Percentiles rank a stretch among this genome's conserved stretches.
These are phyloP conservation scores for Aegilops longissima DNA, from an alignment of 176 grass and related monocot species.

Conservation along the genomic window DNA sequence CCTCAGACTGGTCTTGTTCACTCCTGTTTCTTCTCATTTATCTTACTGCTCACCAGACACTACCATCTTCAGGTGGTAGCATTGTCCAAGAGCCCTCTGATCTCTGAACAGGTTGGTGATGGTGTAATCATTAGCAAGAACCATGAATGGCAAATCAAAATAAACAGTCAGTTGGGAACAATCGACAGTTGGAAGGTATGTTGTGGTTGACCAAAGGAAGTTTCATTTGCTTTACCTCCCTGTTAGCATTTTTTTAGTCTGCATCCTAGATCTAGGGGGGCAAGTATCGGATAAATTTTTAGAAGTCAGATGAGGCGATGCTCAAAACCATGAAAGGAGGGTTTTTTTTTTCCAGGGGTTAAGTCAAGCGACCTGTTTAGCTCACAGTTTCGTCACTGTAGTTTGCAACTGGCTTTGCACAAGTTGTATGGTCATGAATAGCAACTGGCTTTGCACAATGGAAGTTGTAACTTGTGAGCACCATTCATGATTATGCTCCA, in stretches of 20 bases:
- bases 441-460: no score
- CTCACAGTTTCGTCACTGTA: background rate
- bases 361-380: background rate
- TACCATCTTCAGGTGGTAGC: constrained; percentile 56
- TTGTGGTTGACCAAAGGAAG: background rate
- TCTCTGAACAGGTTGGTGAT: constrained; percentile 50
- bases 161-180: constrained; percentile 74
- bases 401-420: no score
- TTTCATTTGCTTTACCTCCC: constrained; percentile 6
- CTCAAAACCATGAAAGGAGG: background rate
- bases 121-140: constrained; percentile 58
- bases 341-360: background rate
- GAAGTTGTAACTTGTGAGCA: no score
- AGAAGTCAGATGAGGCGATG: background rate
- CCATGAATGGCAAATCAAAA: constrained; percentile 68
- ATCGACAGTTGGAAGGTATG: constrained; percentile 94
- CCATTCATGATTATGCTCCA: no score
- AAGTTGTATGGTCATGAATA: no score
- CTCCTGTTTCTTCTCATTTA: constrained; percentile 12
- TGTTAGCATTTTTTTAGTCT: no score
- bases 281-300: background rate
- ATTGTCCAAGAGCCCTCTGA: constrained; percentile 43
- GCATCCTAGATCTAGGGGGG: background rate
- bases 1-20: constrained; percentile 21
- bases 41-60: constrained; percentile 10